A percentile compares a stretch with the other conserved stretches of the same genome.
Conservation (phyloP, 2,329 filamentous ascomycete species). For the Neopestalotiopsis clavispora region DNA sequence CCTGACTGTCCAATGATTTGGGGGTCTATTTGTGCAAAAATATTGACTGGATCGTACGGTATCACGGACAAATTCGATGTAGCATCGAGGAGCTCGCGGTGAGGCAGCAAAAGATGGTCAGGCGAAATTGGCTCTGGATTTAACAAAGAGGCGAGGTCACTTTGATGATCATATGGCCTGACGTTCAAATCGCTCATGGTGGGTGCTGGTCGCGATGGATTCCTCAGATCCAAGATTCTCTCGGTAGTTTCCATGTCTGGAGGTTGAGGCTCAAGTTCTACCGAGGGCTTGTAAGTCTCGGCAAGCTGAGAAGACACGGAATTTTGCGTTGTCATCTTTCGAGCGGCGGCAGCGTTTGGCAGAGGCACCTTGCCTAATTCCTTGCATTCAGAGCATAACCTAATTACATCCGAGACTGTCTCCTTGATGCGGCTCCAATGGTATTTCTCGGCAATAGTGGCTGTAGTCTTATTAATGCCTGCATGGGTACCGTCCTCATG, state of each 20-base stretch:
- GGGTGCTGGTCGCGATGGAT: constrained; percentile 26
- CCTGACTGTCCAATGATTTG: constrained; percentile 57
- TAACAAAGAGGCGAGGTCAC: constrained; percentile 52
- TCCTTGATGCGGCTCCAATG: constrained; percentile 99
- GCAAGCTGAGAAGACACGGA: not conserved
- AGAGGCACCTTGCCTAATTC: constrained; percentile 67
- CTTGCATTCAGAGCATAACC: constrained; percentile 89
- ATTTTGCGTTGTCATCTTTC: constrained; percentile 21
- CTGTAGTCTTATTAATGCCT: constrained; percentile 98
- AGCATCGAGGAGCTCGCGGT: constrained; percentile 30
- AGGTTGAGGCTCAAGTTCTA: not conserved
- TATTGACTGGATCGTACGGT: constrained; percentile 30
- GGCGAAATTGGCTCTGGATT: constrained; percentile 30
- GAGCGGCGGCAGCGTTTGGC: constrained; percentile 20
- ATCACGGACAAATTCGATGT: constrained; percentile 25
- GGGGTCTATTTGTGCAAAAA: constrained; percentile 64
- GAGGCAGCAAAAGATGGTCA: not conserved
- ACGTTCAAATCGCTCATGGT: constrained; percentile 33
- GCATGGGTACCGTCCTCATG: constrained; percentile 77
- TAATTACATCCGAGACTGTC: constrained; percentile 92
- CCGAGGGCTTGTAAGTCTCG: not conserved
- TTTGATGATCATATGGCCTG: constrained; percentile 52
- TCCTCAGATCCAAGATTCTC: constrained; percentile 24
- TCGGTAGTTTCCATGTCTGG: constrained; percentile 15
- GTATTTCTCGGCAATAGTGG: constrained; percentile 89